A percentile compares a stretch with the other conserved stretches of the same genome.
Conservation (phyloP, 495 filamentous ascomycete genomes). For the Sordaria brevicollis region DNA sequence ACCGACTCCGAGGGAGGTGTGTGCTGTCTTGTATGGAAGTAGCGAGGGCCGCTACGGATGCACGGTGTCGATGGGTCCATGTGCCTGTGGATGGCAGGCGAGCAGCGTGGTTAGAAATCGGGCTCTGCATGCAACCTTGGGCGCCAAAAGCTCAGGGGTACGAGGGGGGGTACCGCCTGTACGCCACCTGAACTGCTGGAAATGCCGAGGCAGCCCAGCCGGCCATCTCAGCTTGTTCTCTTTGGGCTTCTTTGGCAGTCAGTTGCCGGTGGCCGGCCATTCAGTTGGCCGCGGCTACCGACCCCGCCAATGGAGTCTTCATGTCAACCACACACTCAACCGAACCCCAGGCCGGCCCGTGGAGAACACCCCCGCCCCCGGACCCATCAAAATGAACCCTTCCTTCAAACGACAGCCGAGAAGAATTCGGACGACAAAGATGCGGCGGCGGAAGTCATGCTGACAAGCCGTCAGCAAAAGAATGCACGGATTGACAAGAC, state of each 20-base stretch:
- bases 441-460: background rate
- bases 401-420: background rate
- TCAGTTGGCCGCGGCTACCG: background rate
- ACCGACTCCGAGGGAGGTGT: background rate
- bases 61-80: background rate
- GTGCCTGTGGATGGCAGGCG: background rate
- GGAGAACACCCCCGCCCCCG: background rate
- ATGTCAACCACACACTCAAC: background rate
- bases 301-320: background rate
- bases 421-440: background rate
- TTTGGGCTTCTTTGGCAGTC: background rate
- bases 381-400: background rate
- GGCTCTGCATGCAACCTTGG: background rate
- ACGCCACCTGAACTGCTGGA: background rate
- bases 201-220: conserved; percentile 2
- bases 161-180: background rate
- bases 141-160: background rate
- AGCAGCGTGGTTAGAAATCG: background rate
- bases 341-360: background rate
- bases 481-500: background rate
- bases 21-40: background rate
- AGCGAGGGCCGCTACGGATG: background rate
- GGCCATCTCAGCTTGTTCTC: background rate
- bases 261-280: background rate
- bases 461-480: background rate